Conservation (phyloP, 169 alveolate genomes). For the Cryptosporidium sp. region DNA sequence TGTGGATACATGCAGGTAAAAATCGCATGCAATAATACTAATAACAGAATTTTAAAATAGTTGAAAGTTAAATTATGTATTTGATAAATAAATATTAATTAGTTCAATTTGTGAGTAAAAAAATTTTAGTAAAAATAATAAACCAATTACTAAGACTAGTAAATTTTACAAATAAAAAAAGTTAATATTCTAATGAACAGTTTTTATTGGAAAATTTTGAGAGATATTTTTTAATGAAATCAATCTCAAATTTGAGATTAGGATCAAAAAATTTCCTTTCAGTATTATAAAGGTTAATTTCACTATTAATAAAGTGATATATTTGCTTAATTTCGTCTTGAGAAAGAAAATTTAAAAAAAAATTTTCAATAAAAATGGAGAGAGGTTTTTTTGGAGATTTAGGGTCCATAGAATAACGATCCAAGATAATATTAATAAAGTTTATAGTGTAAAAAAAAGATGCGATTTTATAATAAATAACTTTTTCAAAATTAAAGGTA, state of each 20-base stretch:
- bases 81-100: not conserved
- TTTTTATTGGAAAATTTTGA: not conserved
- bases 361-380: slow-evolving; percentile 26
- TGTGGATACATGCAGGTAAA: not conserved
- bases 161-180: too few species aligned
- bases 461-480: slow-evolving; percentile 27
- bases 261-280: slow-evolving; percentile 8
- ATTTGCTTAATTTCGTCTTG: slow-evolving; percentile 22
- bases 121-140: not conserved
- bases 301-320: not conserved
- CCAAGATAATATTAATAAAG: slow-evolving; percentile 23
- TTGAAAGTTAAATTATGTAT: too few species aligned
- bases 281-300: not conserved
- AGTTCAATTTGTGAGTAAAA: not conserved
- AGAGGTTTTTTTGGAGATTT: not conserved
- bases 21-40: not conserved
- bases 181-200: not conserved
- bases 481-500: not conserved
- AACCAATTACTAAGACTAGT: not conserved
- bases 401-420: not conserved
- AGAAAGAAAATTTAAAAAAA: slow-evolving; percentile 11
- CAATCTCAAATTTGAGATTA: slow-evolving; percentile 29
- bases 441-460: slow-evolving; percentile 38
- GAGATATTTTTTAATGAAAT: slow-evolving; percentile 6
- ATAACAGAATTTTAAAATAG: too few species aligned